Conservation (phyloP, 2,329 filamentous ascomycete species). For the Nemania sp. region DNA sequence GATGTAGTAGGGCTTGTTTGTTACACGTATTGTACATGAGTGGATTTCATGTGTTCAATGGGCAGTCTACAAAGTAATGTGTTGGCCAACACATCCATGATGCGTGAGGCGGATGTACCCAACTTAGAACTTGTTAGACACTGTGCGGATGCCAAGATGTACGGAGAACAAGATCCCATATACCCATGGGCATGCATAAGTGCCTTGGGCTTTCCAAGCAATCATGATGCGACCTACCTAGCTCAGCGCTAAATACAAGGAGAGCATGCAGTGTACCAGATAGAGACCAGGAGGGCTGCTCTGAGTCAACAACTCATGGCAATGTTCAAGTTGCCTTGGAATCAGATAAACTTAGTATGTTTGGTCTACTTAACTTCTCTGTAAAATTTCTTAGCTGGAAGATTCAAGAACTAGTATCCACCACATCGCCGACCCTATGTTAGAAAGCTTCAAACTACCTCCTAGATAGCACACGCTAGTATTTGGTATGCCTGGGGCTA, state of each 20-base stretch:
- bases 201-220: constrained; percentile 16
- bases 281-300: constrained; percentile 5
- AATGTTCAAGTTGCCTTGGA: neutral
- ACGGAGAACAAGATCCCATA: constrained; percentile 4
- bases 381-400: neutral
- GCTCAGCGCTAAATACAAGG: constrained; percentile 8
- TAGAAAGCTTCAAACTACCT: neutral
- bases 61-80: too few relatives aligned
- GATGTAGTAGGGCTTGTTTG: neutral
- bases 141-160: constrained; percentile 9
- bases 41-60: constrained; percentile 7
- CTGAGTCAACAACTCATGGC: neutral
- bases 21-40: constrained; percentile 11
- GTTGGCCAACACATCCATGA: neutral
- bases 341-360: too few relatives aligned
- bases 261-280: neutral
- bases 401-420: neutral
- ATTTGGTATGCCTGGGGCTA: constrained; percentile 8
- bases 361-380: neutral
- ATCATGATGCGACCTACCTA: neutral
- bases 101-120: neutral
- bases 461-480: neutral
- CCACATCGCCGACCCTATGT: neutral
- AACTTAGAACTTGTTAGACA: neutral
- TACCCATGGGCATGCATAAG: constrained; percentile 20